Evolutionary conservation across 345 rosid genomes (phyloP), one percentile per base, ranked within the genome.

Genomic region (Eucalyptus globulus): DNA sequence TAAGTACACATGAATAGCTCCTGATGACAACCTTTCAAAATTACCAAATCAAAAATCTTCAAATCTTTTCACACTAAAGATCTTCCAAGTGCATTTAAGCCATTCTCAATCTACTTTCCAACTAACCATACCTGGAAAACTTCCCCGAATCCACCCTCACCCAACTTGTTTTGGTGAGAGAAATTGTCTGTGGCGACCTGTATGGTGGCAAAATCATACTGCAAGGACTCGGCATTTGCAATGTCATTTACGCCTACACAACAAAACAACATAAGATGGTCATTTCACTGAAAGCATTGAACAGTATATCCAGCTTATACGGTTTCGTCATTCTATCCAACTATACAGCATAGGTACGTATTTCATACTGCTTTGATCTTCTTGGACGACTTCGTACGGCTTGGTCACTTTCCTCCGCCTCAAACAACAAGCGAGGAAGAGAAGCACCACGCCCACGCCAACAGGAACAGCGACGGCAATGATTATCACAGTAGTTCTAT

Each of bases 71-170:
- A 69, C 43, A 4, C 12, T 31, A 31, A 17, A 16, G 43, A 16
- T 16, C 80, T 31, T 31, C 0, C 43, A 69, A 31, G 13, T 31
- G 2, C 43, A 31, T 37, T 34, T 9, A 37, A 37, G 44, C 81
- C 45, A 5, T 91, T 90, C 31, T 93, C 95, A 80, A 94, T 91
- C 91, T 90, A 87, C 67, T 95, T 94, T n/a, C 56, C 1, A 0
- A 37, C 81, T 10, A 37, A 37, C 13, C 26, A 19, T 37, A 72
- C 45, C 83, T 72, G 83, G 3, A 72, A 72, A 72, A 72, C 83
- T 72, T 37, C 83, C 11, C 83, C 83, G 2, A 72, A 72, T 72
- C 45, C 45, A 24, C 83, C 83, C 83, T 72, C 27, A 6, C 83
- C 83, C 83, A 72, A 37, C 83, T 72, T 72, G 83, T 72, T 72